A percentile compares a stretch with the other conserved stretches of the same genome.
Conservation (phyloP, 768 basidiomycete species). For the Serendipita sp. region DNA sequence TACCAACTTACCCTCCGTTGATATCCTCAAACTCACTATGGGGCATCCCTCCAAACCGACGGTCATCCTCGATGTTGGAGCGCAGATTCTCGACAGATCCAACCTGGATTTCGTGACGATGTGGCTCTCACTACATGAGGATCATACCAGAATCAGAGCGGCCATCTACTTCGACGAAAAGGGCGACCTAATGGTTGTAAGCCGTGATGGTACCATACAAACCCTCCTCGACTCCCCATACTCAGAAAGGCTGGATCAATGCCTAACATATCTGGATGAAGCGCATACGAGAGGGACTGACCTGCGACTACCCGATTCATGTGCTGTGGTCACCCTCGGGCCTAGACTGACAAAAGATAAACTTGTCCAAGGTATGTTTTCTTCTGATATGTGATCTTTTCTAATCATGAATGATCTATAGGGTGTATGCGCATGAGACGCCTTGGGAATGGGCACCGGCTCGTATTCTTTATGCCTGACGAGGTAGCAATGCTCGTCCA, state of each 20-base stretch:
- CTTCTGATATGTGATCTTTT: not conserved
- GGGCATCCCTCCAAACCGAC: not conserved
- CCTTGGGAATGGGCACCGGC: conserved; percentile 31
- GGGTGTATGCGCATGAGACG: conserved; percentile 41
- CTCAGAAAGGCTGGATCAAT: conserved; percentile 22
- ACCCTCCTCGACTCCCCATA: conserved; percentile 26
- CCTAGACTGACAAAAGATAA: conserved; percentile 37
- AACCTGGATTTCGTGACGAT: conserved; percentile 26
- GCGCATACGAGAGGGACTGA: conserved; percentile 40
- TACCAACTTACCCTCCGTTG: not conserved
- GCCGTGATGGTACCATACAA: conserved; percentile 24
- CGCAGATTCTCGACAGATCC: conserved; percentile 37
- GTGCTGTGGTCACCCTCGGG: conserved; percentile 35
- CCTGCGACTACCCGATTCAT: conserved; percentile 30
- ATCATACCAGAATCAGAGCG: not conserved
- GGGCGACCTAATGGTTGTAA: conserved; percentile 24
- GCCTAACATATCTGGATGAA: conserved; percentile 37
- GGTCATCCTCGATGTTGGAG: conserved; percentile 40
- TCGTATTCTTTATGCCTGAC: conserved; percentile 32
- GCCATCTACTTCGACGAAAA: conserved; percentile 29
- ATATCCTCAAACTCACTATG: not conserved
- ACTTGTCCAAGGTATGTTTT: conserved; percentile 30
- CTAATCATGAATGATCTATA: conserved; percentile 11
- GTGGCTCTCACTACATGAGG: not conserved
- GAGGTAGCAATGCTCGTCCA: conserved; percentile 28